These are phyloP conservation scores for Fomitopsis palustris DNA, from an alignment of 1,284 basidiomycete genomes.

Conservation along the genomic window DNA sequence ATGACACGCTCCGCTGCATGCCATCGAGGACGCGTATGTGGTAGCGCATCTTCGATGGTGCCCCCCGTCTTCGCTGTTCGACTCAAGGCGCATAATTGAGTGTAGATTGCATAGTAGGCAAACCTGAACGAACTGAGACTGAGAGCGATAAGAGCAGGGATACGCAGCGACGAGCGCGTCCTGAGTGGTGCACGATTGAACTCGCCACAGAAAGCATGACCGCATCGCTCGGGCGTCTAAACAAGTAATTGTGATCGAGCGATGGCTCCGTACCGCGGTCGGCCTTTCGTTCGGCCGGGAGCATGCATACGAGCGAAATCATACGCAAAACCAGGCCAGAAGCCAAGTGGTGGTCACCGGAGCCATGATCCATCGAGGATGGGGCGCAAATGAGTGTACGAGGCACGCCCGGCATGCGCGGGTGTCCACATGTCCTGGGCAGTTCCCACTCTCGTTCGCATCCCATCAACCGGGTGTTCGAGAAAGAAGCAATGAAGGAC, in stretches of 20 bases:
- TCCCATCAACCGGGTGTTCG: background rate
- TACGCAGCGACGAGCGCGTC: constrained; percentile 18
- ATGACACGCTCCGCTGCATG: background rate
- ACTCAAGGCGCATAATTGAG: no score
- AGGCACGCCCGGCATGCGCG: background rate
- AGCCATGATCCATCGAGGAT: background rate
- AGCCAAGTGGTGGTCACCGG: background rate
- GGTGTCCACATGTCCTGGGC: background rate
- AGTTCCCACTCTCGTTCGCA: background rate
- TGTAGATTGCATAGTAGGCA: background rate
- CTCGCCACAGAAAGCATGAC: background rate
- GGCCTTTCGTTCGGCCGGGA: background rate
- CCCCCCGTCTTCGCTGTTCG: background rate
- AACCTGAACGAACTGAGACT: background rate
- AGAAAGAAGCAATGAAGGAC: background rate
- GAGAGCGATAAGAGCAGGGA: constrained; percentile 6
- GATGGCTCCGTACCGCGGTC: background rate
- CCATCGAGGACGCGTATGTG: no score
- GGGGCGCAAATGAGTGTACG: background rate
- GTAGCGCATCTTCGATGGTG: no score
- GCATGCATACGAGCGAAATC: background rate
- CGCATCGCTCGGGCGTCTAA: background rate
- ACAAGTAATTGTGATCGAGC: background rate
- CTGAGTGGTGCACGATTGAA: no score
- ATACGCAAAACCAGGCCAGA: background rate